phyloP scores from a whole-genome alignment of 495 filamentous ascomycete species.

The Aspergillus olivimuriae region DNA sequence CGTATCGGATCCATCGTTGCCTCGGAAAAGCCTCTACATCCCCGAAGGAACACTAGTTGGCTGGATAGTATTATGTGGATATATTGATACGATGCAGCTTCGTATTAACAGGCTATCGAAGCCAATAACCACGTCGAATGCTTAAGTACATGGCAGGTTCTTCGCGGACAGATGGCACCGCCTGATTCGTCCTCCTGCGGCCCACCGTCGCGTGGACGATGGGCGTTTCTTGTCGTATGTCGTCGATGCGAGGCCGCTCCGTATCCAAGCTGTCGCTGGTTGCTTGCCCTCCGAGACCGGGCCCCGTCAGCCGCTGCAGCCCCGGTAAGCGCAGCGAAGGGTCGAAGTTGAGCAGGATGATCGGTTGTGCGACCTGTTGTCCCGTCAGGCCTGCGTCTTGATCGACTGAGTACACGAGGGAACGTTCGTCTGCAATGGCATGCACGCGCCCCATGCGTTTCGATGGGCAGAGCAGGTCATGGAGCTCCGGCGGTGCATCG shows the following conservation, averaged over 20 bases:
- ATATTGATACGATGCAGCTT: neutral
- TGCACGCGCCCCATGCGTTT: conserved; percentile 40
- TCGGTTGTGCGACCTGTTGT: conserved; percentile 29
- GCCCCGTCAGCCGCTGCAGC: conserved; percentile 13
- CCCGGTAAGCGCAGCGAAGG: conserved; percentile 40
- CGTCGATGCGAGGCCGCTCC: conserved; percentile 11
- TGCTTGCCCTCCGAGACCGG: conserved; percentile 4
- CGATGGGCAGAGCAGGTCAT: conserved; percentile 52
- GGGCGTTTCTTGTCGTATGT: conserved; percentile 12
- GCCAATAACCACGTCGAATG: conserved; percentile 34
- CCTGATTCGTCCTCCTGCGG: conserved; percentile 10
- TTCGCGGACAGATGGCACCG: conserved; percentile 23
- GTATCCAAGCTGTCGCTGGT: conserved; percentile 8
- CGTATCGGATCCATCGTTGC: no score
- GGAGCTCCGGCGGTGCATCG: conserved; percentile 38
- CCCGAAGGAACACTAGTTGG: no score
- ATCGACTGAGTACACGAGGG: conserved; percentile 49
- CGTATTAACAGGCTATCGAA: conserved; percentile 17
- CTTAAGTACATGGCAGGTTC: conserved; percentile 28
- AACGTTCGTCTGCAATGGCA: conserved; percentile 56
- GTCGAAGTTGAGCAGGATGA: conserved; percentile 62
- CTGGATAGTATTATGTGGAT: no score
- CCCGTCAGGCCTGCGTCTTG: conserved; percentile 32
- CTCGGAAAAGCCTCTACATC: no score
- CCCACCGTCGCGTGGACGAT: conserved; percentile 7